Base-by-base conservation (phyloP, 2,329 filamentous ascomycete species). In the Aspergillus pseudoterreus region DNA sequence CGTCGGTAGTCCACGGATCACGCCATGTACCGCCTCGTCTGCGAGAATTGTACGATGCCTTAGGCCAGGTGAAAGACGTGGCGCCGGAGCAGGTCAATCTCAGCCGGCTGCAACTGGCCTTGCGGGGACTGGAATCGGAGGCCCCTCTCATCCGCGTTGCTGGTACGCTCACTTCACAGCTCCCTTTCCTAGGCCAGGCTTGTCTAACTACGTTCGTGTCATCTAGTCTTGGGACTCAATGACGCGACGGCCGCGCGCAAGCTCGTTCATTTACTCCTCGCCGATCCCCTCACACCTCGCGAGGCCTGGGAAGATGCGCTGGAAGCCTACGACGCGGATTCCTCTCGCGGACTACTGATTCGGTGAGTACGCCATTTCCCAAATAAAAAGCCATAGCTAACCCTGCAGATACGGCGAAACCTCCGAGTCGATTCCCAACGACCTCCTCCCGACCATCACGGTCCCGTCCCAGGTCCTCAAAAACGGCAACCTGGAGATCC, bases 261-360 rank as follows among this genome's bases (percentile, higher is more conserved):
- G 56, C 76, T 96, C 8, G 78, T 91, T 43, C 81, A 84, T 39
- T 74, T 92, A 33, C 71, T 90, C 11, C 74, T 91, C 1, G 85
- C 86, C 2, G 88, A 92, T 67, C 86, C 88, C 4, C 70, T 92
- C 57, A 77, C 77, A 35, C 71, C 79, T 4, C 78, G 82, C 57
- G 78, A 83, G 57, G 69, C 76, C 22, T 92, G 88, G 88, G 88
- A 92, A 69, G 74, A 75, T 62, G 74, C 83, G 52, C 67, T 91
- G 53, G 76, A 80, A 30, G 60, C 62, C 11, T 64, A 66, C 11
- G 76, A 80, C 54, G 76, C 81, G 57, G 66, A 64, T 51, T 68
- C 75, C 24, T 67, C 72, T 27, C 76, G 76, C 54, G 85, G 86
- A 2, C 68, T 91, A 50, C 73, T 91, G 15, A 77, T 92, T 52